Base-by-base conservation (phyloP, 1,284 basidiomycete genomes). In the Apiotrichum akiyoshidainum region DNA sequence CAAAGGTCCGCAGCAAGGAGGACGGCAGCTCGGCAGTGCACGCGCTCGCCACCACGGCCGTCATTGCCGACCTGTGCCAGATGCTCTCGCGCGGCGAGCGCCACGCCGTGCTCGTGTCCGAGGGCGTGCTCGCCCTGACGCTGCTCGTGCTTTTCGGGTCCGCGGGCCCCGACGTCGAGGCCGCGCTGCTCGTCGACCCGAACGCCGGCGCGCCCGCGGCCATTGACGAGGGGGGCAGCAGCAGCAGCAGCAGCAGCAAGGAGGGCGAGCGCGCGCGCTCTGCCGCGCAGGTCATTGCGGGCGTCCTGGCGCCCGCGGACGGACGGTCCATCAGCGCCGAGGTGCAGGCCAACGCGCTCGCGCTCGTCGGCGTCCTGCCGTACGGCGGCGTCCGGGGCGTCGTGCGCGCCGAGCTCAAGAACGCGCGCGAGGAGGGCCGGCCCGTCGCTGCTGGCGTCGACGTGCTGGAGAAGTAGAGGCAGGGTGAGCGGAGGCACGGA, bases 71-170 rank as follows among this genome's bases (percentile, higher is more conserved):
- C 13, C 81, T 97, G 31, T 83, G 85, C 1, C 85, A 84, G 60
- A 84, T 96, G 65, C 80, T 95, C 22, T 84, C 85, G 17, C 82
- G 86, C 61, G 91, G 90, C 68, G 84, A 83, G 63, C 87, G 87
- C 72, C 90, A 92, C 70, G 87, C 90, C 0, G 81, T 92, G 47
- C 81, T 98, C 35, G 83, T 96, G 60, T 95, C 94, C 69, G 95
- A 98, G 75, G 90, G 88, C 0, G 81, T 96, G 33, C 83, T 97
- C 33, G 89, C 89, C 1, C 77, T 96, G 60, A 88, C 87, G 40
- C 76, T 97, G 52, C 76, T 96, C n/a, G 64, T 65, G 8, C 58
- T 65, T 0, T 68, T 66, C 46, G 65, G 61, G 84, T 84, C 59
- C 7, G 12, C 9, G n/a, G 35, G 44, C 11, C 19, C 11, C 22